A percentile compares a stretch with the other conserved stretches of the same genome.
Evolutionary conservation across 306 rosid genomes (phyloP).

Genomic region (Glycine latifolia): DNA sequence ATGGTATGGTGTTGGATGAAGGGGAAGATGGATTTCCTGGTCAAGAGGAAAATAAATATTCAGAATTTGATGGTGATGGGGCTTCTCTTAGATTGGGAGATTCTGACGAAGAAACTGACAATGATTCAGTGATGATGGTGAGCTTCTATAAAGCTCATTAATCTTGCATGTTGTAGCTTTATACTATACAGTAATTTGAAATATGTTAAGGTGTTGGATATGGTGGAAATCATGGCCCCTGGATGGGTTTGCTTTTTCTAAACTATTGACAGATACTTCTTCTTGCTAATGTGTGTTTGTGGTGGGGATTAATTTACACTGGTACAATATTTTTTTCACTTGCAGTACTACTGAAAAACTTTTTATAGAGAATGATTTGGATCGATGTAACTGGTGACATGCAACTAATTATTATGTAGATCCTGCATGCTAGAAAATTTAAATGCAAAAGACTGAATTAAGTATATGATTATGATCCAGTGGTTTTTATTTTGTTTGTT

Average conservation of each 20-base stretch:
- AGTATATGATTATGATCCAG: background rate
- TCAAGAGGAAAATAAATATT: slow-evolving; percentile 52
- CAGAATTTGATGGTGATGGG: slow-evolving; percentile 70
- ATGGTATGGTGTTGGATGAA: slow-evolving; percentile 82
- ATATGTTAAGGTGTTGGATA: slow-evolving; percentile 9
- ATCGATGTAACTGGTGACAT: background rate
- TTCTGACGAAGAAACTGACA: slow-evolving; percentile 81
- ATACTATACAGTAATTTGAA: slow-evolving; percentile 5
- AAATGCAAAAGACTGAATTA: no score
- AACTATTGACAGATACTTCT: background rate
- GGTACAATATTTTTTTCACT: background rate
- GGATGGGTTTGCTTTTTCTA: background rate
- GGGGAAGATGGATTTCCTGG: slow-evolving; percentile 54
- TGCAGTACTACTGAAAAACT: background rate
- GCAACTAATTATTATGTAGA: background rate
- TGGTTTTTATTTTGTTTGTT: slow-evolving; percentile 5
- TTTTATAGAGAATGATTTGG: slow-evolving; percentile 15
- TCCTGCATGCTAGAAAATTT: background rate
- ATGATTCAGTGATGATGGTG: slow-evolving; percentile 93
- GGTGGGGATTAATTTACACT: background rate
- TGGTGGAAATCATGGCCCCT: slow-evolving; percentile 10
- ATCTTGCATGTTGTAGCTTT: background rate
- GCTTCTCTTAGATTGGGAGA: slow-evolving; percentile 69
- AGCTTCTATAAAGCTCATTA: slow-evolving; percentile 44
- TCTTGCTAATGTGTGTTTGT: background rate